These are phyloP conservation scores for Coniochaeta pulveracea DNA, from an alignment of 2,329 filamentous ascomycete genomes.

Conservation along the genomic window DNA sequence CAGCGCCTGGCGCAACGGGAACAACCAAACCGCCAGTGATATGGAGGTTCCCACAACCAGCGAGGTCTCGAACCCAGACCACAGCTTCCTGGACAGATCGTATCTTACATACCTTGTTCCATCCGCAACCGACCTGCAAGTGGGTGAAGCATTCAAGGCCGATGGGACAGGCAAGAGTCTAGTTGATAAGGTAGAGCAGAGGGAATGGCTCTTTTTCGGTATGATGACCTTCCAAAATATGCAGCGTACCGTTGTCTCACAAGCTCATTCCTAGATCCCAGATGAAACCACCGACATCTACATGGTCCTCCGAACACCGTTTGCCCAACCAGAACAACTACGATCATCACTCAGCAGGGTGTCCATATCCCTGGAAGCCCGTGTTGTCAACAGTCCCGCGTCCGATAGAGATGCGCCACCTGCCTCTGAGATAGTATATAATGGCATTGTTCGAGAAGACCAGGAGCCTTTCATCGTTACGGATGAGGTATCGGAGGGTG, in stretches of 20 bases:
- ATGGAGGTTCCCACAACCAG: conserved; percentile 18
- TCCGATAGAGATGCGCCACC: conserved; percentile 31
- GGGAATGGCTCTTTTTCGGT: conserved; percentile 65
- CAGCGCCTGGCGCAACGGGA: not conserved
- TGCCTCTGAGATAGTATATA: conserved; percentile 49
- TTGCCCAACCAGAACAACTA: conserved; percentile 43
- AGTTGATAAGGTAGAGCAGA: conserved; percentile 47
- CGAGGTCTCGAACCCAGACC: conserved; percentile 18
- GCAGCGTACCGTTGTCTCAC: conserved; percentile 19
- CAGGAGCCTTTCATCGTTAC: conserved; percentile 39
- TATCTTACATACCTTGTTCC: conserved; percentile 52
- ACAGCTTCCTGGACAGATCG: conserved; percentile 44
- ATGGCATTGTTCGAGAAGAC: conserved; percentile 35
- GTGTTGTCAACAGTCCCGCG: conserved; percentile 46
- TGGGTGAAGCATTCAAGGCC: conserved; percentile 38
- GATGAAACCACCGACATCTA: conserved; percentile 65
- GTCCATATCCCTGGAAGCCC: conserved; percentile 55
- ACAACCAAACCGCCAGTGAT: conserved; percentile 3
- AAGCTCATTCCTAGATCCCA: conserved; percentile 40
- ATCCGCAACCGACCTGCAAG: conserved; percentile 38
- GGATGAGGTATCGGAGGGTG: conserved; percentile 22
- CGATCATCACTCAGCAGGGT: conserved; percentile 49
- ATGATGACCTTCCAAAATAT: conserved; percentile 20
- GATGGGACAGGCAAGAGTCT: conserved; percentile 30
- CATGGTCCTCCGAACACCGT: conserved; percentile 54